Conservation (phyloP, 2,329 filamentous ascomycete genomes). For the Clarireedia sp. region DNA sequence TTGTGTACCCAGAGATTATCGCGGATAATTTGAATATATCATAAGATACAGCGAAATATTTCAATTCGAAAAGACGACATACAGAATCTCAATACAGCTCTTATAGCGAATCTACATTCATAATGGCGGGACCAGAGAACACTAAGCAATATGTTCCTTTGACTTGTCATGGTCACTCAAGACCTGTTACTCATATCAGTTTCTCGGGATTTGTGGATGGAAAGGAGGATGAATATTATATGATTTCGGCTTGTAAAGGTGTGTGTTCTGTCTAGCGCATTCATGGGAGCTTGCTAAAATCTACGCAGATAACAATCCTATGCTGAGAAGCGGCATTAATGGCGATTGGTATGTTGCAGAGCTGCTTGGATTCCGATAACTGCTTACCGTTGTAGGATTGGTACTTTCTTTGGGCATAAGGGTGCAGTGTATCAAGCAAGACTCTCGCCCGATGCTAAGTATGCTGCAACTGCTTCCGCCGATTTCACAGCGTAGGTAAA, state of each 20-base stretch:
- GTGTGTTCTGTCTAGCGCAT: constrained; percentile 6
- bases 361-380: background rate
- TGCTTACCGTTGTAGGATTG: constrained; percentile 53
- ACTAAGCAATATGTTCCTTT: constrained; percentile 47
- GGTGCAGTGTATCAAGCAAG: constrained; percentile 95
- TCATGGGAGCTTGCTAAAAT: constrained; percentile 6
- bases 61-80: background rate
- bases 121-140: constrained; percentile 24
- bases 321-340: constrained; percentile 92
- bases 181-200: constrained; percentile 65
- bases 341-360: constrained; percentile 66
- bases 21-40: background rate
- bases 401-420: constrained; percentile 96
- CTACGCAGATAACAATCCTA: constrained; percentile 81
- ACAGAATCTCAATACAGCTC: background rate
- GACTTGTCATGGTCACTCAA: constrained; percentile 69
- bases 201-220: constrained; percentile 53
- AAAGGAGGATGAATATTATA: constrained; percentile 57
- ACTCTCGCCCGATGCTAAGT: constrained; percentile 76
- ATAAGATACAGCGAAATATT: background rate
- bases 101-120: constrained; percentile 1
- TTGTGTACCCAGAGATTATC: background rate
- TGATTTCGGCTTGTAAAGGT: constrained; percentile 68
- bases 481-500: constrained; percentile 80
- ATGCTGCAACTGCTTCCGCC: constrained; percentile 87